A percentile compares a stretch with the other conserved stretches of the same genome.
These are phyloP conservation scores for Paulownia fortunei DNA, from an alignment of 257 asterid genomes.

Conservation along the genomic window DNA sequence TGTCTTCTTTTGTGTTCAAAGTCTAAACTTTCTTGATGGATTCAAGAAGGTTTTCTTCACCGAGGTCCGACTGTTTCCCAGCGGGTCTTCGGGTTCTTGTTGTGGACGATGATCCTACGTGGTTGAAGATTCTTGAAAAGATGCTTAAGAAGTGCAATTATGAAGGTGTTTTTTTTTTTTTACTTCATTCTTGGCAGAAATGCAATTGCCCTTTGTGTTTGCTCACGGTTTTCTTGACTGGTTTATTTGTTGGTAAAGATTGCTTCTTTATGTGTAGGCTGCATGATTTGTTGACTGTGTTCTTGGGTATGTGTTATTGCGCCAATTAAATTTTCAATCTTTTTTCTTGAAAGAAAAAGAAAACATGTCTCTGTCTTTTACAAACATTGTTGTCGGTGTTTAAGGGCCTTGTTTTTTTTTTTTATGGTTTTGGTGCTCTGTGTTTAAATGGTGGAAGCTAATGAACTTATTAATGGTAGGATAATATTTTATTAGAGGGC, in stretches of 20 bases:
- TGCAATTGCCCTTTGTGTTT: not conserved
- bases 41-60: slow-evolving; percentile 47
- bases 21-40: slow-evolving; percentile 42
- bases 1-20: slow-evolving; percentile 19
- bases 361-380: not conserved
- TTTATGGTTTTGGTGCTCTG: not conserved
- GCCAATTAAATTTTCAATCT: not conserved
- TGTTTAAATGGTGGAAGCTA: not conserved
- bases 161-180: slow-evolving; percentile 48
- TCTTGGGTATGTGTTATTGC: not conserved
- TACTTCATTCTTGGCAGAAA: not conserved
- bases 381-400: not conserved
- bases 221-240: not conserved
- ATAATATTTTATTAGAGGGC: not conserved
- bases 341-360: no score
- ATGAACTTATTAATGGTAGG: not conserved
- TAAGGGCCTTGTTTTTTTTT: not conserved
- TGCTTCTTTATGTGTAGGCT: not conserved
- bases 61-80: slow-evolving; percentile 56
- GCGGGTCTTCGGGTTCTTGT: slow-evolving; percentile 77
- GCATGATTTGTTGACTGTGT: not conserved
- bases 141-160: slow-evolving; percentile 76
- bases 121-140: slow-evolving; percentile 70
- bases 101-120: slow-evolving; percentile 73
- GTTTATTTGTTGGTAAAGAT: not conserved